Base-by-base conservation (phyloP, 176 grass and related monocot genomes). In the Avena eriantha region DNA sequence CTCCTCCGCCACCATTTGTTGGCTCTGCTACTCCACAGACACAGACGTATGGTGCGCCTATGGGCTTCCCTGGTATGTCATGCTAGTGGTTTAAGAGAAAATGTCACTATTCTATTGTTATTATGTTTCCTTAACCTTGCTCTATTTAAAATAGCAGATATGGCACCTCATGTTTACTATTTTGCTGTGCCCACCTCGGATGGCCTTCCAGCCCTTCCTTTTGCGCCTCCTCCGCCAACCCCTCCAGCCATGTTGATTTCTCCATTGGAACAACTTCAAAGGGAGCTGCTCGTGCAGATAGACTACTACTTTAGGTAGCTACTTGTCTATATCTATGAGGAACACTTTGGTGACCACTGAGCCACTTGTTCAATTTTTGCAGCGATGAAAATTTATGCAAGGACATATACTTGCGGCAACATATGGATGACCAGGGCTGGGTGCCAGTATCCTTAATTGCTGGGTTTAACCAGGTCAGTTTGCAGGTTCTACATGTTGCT, bases 401-500 rank as follows among this genome's bases (percentile, higher is more conserved):
- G 82, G 97, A 99, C 77, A 74, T 69, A 83, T 99, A 29, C 77
- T 81, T 99, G 87, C 81, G 94, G n/a, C 16, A 73, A 53, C 93
- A 89, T 47, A 99, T 99, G 97, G 92, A 96, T 88, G 89, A 90
- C 56, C 92, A 90, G 81, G 97, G 97, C 21, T 99, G 97, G 97
- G 97, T 99, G 53, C 85, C 88, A n/a, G 69, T 94, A 73, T 88
- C 97, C 54, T 76, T 96, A 54, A 89, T 99, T 83, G 94, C 94
- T 88, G 78, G 82, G 15, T 99, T 99, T 61, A 94, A 80, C 41
- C 71, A 89, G 77, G 94, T 96, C 26, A 83, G 90, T 93, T 82
- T 78, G 43, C 9, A n/a, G 15, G 48, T 79, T 34, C 46, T 87
- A 21, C 69, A 54, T 18, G 48, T 76, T 49, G 21, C 47, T 65